Base-by-base conservation (phyloP, 805 yeast species). In the Candida succiphila region DNA sequence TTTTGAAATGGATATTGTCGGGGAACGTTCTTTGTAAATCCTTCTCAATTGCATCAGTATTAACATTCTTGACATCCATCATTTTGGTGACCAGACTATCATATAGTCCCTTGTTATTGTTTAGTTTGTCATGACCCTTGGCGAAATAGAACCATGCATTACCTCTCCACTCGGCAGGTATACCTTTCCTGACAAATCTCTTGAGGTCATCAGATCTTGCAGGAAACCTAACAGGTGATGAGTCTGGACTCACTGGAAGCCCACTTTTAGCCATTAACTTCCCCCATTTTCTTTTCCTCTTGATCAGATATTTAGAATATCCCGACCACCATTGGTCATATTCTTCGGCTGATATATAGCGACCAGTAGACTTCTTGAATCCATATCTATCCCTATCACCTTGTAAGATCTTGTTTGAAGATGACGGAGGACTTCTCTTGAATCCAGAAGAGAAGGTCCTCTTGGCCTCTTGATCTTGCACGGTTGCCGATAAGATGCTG, bases 151-250 rank as follows among this genome's bases (percentile, higher is more conserved):
- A 89, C 98, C 98, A 89, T 1, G 96, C 96, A 43, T 74, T 72
- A 1, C 98, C 98, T 43, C 98, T 65, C 96, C 96, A 89, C 51
- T 86, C 96, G 0, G 95, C 88, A 0, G 98, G 97, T 9, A 89
- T 78, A 10, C 98, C 98, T 52, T 83, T 83, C 36, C 96, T 69
- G 10, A 92, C 74, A 47, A 84, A 78, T 37, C 94, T 69, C 48
- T 82, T 80, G 41, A 86, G 63, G 44, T 81, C 85, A 37, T 79
- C 88, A 3, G 87, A 79, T 39, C 70, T 71, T 1, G 89, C 75
- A 0, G 95, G 95, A 43, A 80, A 85, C 41, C 85, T 55, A 0
- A 64, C 58, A 1, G 94, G 92, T 8, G 51, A 38, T 6, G 54
- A 57, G 23, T 67, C 74, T 30, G 64, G 57, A 5, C 60, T 52